Base-by-base conservation (phyloP, 129 eudicot species). In the Arctium minus region DNA sequence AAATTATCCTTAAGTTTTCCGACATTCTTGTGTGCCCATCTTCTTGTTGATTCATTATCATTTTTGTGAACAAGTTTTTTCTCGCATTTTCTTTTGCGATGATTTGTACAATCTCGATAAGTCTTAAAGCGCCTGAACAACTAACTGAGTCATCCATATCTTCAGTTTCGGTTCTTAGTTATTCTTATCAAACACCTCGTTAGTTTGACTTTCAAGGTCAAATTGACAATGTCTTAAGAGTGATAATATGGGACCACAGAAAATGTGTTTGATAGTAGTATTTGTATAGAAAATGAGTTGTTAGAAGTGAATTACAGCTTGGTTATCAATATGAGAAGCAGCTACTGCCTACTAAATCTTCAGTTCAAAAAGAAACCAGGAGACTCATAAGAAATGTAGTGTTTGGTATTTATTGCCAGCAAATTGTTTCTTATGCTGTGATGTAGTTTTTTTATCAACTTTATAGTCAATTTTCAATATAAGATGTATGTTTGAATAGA, bases 401-500 rank as follows among this genome's bases (percentile, higher is more conserved):
- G 70, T 62, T 62, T n/a, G 70, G 70, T 62, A 62, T 62, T n/a
- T 62, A 6, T 62, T 22, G 11, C 11, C 71, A 67, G 71, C 12
- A 67, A 67, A 67, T 67, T 27, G 71, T 67, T 67, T 67, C 13
- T 65, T 67, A 67, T 67, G 71, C 35, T 8, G 13, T 67, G 71
- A 67, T 29, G 80, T 53, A 29, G 42, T 17, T 76, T 50, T 8
- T 31, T 75, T 33, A 50, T 29, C 70, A 53, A 31, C 73, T 67
- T 68, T 56, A 42, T 71, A 60, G 75, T 77, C 68, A 74, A 78
- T 74, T 56, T 56, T 71, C 73, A 11, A 11, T 76, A 30, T 46
- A 56, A 7, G 72, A 48, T 72, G 70, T 80, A 74, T 75, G 85
- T 68, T 72, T 75, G 77, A 72, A 48, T 62, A 80, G 83, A 79